Conservation (phyloP, 176 grass and related monocot species). For the Dendrocalamus sinicus region DNA sequence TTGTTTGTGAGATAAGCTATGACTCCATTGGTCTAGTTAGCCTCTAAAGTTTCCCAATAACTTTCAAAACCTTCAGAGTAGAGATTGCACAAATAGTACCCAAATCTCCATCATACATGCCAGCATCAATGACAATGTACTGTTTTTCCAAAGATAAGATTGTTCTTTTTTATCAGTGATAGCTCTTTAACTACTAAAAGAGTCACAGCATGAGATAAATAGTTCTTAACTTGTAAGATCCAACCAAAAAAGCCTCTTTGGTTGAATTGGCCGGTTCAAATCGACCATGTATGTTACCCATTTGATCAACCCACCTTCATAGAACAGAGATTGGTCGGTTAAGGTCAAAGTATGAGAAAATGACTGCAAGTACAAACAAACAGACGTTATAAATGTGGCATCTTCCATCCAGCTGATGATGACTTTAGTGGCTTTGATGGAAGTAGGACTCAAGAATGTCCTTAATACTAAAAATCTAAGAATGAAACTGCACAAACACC, state of each 20-base stretch:
- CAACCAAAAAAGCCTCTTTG: conserved; percentile 65
- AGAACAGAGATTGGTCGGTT: background rate
- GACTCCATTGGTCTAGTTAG: conserved; percentile 67
- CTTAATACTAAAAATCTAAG: conserved; percentile 26
- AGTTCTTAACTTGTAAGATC: conserved; percentile 76
- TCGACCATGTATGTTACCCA: conserved; percentile 90
- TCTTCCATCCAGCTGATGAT: conserved; percentile 94
- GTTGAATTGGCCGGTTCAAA: conserved; percentile 56
- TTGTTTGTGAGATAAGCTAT: too few relatives aligned
- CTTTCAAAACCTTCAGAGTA: conserved; percentile 87
- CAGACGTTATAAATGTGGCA: conserved; percentile 81
- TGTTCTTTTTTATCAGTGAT: background rate
- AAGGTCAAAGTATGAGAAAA: background rate
- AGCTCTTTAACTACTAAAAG: background rate
- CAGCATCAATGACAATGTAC: conserved; percentile 96
- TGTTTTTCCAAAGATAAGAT: conserved; percentile 42
- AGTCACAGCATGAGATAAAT: background rate
- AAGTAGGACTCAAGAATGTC: conserved; percentile 88
- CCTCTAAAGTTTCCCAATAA: conserved; percentile 67
- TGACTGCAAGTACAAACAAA: background rate
- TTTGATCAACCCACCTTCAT: conserved; percentile 89
- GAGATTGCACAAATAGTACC: conserved; percentile 84
- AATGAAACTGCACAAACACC: too few relatives aligned
- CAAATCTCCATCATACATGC: conserved; percentile 86
- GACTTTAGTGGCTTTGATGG: conserved; percentile 67